Base-by-base conservation (phyloP, 345 rosid species). In the Bruguiera gymnorhiza region DNA sequence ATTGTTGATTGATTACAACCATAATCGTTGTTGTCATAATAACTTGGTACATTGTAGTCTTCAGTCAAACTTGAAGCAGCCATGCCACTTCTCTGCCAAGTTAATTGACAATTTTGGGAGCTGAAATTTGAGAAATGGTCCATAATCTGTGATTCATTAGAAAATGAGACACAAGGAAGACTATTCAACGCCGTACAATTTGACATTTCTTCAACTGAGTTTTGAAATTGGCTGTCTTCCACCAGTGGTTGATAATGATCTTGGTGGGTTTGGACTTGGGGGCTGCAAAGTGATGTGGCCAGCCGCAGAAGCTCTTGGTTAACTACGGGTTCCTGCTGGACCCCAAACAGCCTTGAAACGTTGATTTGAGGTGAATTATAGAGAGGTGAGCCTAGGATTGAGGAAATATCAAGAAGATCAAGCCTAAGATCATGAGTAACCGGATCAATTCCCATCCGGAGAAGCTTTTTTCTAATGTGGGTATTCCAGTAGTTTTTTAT, bases 271-370 rank as follows among this genome's bases (percentile, higher is more conserved):
- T 75, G 78, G 15, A 29, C 60, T 60, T 70, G 72, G 69, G 76
- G 68, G 65, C 46, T 6, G 79, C 76, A 55, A 23, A 82, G 67
- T 62, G 87, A 83, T 10, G 82, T 67, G 60, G 85, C 88, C 6
- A 84, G 71, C 53, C 70, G 73, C 20, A 83, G 71, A 13, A 87
- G 83, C 23, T 84, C 83, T 1, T 86, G 86, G 65, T 74, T 68
- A 19, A 63, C 53, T 5, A 54, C 10, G 18, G 64, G 64, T 34
- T 74, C 19, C 50, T 43, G 50, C 50, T 43, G 64, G 30, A 55
- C 63, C 2, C 73, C 77, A 6, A 74, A 32, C 32, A 73, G 26
- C 31, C 68, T 62, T 16, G 77, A 54, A 29, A 62, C 19, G 62
- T 67, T 67, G 26, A 61, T 43, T 19, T 62, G 64, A 46, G 72